Conservation (phyloP, 352 stramenopile species). For the Globisporangium camurandrum region DNA sequence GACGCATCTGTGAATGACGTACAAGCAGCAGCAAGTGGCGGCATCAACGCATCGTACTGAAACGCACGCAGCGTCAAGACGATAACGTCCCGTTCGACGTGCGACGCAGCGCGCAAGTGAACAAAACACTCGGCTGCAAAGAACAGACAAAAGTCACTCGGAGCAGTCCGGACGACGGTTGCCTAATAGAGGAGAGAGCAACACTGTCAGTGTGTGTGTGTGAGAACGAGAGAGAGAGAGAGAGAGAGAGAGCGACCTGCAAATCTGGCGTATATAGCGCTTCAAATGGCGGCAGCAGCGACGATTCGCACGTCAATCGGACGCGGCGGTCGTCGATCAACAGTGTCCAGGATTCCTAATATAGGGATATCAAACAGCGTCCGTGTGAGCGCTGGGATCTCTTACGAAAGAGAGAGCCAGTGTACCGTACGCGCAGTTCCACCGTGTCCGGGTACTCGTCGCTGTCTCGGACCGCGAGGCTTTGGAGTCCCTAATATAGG, state of each 20-base stretch:
- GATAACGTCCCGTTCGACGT: constrained; percentile 73
- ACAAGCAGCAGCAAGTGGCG: constrained; percentile 19
- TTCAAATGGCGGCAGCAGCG: constrained; percentile 70
- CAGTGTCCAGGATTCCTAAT: constrained; percentile 75
- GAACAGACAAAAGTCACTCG: constrained; percentile 65
- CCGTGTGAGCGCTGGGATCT: not conserved
- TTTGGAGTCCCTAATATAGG: constrained; percentile 23
- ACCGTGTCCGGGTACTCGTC: constrained; percentile 52
- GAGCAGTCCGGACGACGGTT: constrained; percentile 38
- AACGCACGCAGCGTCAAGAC: constrained; percentile 76
- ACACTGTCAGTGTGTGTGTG: constrained; percentile 5
- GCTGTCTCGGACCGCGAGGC: constrained; percentile 46
- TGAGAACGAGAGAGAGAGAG: constrained; percentile 1
- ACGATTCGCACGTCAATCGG: constrained; percentile 74
- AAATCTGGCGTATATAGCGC: constrained; percentile 66
- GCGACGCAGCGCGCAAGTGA: constrained; percentile 63
- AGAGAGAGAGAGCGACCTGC: constrained; percentile 23
- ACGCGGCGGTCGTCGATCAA: constrained; percentile 73
- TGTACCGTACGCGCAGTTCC: constrained; percentile 40
- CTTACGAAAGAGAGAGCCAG: not conserved
- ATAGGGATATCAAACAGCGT: not conserved
- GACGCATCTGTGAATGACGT: not conserved
- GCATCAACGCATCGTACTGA: constrained; percentile 38
- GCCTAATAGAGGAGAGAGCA: constrained; percentile 22
- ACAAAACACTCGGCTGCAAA: constrained; percentile 51